Base-by-base conservation (phyloP, 306 rosid genomes). In the Vigna radiata region DNA sequence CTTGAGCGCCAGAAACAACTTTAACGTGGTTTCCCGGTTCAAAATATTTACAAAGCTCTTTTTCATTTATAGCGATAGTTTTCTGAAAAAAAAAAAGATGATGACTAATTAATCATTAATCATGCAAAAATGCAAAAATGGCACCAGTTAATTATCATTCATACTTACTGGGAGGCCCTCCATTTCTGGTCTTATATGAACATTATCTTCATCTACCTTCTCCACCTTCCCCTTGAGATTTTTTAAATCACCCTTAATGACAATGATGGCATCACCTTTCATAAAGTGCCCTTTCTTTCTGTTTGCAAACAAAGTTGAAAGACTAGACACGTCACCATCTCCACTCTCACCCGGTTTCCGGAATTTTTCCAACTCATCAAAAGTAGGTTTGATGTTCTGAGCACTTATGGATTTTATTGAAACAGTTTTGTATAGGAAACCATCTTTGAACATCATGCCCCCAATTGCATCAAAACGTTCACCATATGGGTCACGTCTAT, bases 11-110 rank as follows among this genome's bases (percentile, higher is more conserved):
- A 62, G 98, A 73, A 58, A 96, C 94, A 82, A 96, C 98, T 77
- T 96, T 96, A 77, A 96, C 99, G 76, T 96, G 99, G 83, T 96
- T 91, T 79, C 99, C 99, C 49, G 96, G 96, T 69, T 96, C 94
- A 81, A 96, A 96, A 80, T 96, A 93, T 84, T 96, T 96, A 87
- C 97, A 91, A 63, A 96, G 97, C 63, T 93, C 98, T 87, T 80
- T 96, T 78, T 88, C 98, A 79, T 90, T 86, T 41, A 93, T 88
- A 13, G 98, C 98, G 36, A 93, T 89, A 54, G 99, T 88, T 85
- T 86, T 83, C 99, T 96, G 74, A 68, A 37, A 67, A 36, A 64
- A 72, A 68, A 37, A 67, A 36, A 64, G 68, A 64, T 77, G 9
- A 14, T 64, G 49, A 61, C 18, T 43, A 83, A 79, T 62, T 33